Conservation (phyloP, 768 basidiomycete genomes). For the Leccinum disarticulatum region DNA sequence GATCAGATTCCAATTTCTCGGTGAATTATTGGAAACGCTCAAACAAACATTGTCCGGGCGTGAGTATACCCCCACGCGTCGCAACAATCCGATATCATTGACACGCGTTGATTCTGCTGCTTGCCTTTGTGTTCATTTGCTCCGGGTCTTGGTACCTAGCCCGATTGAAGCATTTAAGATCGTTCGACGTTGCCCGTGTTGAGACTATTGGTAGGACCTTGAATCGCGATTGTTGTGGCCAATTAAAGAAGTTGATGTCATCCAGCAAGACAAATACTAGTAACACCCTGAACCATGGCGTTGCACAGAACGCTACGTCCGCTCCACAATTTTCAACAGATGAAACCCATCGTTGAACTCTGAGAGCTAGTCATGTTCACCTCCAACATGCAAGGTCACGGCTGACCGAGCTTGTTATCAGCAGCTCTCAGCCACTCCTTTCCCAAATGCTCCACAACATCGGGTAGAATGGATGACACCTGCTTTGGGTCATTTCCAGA, state of each 20-base stretch:
- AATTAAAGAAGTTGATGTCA: too few relatives aligned
- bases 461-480: slow-evolving; percentile 50
- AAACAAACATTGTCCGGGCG: neutral
- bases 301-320: neutral
- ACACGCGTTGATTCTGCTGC: too few relatives aligned
- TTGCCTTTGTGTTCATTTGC: too few relatives aligned
- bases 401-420: slow-evolving; percentile 45
- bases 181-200: too few relatives aligned
- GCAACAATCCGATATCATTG: neutral
- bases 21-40: neutral
- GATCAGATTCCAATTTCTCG: neutral
- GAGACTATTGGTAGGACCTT: neutral
- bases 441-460: slow-evolving; percentile 60
- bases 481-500: slow-evolving; percentile 50
- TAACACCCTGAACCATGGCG: neutral
- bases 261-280: too few relatives aligned
- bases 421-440: slow-evolving; percentile 68
- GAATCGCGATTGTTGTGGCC: too few relatives aligned
- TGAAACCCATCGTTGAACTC: too few relatives aligned
- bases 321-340: too few relatives aligned
- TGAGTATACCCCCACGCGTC: neutral
- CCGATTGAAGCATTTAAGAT: neutral
- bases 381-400: slow-evolving; percentile 16
- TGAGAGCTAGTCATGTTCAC: neutral
- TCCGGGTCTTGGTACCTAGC: neutral